Evolutionary conservation across 768 basidiomycete genomes (phyloP).

Genomic region (Tylopilus rubrobrunneus): DNA sequence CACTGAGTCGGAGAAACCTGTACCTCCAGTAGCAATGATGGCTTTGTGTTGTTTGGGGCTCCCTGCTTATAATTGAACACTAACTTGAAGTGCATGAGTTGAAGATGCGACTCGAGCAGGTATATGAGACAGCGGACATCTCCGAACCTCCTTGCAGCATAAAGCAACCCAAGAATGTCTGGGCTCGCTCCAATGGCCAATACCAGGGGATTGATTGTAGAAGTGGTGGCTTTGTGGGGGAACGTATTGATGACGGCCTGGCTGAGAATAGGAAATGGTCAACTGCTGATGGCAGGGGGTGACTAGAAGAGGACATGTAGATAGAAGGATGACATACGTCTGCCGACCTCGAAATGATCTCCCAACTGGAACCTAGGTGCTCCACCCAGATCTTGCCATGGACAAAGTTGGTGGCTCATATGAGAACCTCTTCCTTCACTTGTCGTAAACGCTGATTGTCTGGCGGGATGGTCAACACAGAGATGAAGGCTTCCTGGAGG

Average conservation of each 20-base stretch:
- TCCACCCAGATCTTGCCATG: conserved; percentile 88
- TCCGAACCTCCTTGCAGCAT: conserved; percentile 58
- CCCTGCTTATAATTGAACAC: conserved; percentile 64
- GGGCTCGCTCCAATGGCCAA: conserved; percentile 62
- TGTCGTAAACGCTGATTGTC: conserved; percentile 60
- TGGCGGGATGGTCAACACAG: conserved; percentile 43
- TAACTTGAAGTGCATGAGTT: conserved; percentile 53
- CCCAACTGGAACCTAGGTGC: conserved; percentile 67
- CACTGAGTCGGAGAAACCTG: conserved; percentile 39
- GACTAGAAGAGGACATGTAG: conserved; percentile 60
- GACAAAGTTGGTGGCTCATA: conserved; percentile 73
- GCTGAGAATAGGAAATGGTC: conserved; percentile 59
- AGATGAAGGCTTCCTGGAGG: conserved; percentile 66
- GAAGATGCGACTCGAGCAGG: conserved; percentile 65
- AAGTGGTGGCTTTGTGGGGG: conserved; percentile 69
- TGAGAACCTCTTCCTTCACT: conserved; percentile 80
- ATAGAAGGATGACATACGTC: conserved; percentile 63
- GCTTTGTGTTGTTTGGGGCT: conserved; percentile 38
- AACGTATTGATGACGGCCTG: conserved; percentile 67
- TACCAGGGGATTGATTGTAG: conserved; percentile 78
- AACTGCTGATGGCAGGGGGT: conserved; percentile 47
- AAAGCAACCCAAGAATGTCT: conserved; percentile 55
- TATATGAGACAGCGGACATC: conserved; percentile 68
- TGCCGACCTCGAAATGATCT: conserved; percentile 80
- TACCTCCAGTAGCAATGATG: conserved; percentile 58